Base-by-base conservation (phyloP, 148 eudicot genomes). In the Limonium bicolor region DNA sequence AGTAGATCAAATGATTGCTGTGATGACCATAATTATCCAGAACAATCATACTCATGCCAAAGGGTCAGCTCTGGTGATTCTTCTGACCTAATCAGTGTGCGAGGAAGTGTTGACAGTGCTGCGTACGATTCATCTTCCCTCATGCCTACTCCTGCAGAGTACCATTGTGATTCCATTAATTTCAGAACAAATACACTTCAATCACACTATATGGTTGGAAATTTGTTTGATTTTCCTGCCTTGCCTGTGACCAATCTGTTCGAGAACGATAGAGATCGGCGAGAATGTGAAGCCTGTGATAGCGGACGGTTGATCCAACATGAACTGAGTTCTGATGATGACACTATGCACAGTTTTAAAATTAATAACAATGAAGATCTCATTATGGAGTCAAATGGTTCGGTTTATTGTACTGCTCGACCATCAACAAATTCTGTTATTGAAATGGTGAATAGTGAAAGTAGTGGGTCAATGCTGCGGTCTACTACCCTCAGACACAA, bases 201-300 rank as follows among this genome's bases (percentile, higher is more conserved):
- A 50, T 64, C 82, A 40, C 42, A 68, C 36, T 72, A 35, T 59
- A 56, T 46, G 55, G 55, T 69, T 38, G 80, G 70, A 34, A 71
- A 55, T 56, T 72, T 61, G 66, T 71, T 56, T 55, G 90, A 74
- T 58, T 82, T 77, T 66, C 90, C 94, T 48, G 74, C 82, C 29
- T 69, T 83, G 60, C 92, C 86, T 11, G 76, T 77, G 48, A 80
- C 86, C 14, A 51, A 88, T 74, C 67, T 83, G 66, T 80, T 80
- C 46, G 77, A 66, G 45, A 54, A 61, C 42, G 63, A 50, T 36
- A 54, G 63, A 50, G 62, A 65, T 55, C 64, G 59, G 20, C 63
- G 65, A 36, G 75, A 38, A 38, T 39, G 50, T 33, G 67, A 63
- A 29, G 58, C 65, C 41, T 67, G 50, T 26, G 70, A 65, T 41